phyloP scores from a whole-genome alignment of 106 monocot genomes.

The Allium sativum region DNA sequence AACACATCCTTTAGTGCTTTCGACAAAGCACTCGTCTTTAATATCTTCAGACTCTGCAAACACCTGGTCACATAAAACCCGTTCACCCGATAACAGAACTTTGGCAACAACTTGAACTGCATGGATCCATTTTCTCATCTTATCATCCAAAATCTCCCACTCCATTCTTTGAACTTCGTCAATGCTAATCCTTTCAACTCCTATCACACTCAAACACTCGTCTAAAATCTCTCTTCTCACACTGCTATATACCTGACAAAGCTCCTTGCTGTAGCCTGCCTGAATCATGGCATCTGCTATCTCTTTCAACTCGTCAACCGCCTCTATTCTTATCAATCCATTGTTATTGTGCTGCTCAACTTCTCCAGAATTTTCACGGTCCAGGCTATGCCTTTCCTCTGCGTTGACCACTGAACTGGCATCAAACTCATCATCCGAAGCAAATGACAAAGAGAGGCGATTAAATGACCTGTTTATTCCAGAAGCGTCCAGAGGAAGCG shows the following conservation, averaged over 20 bases:
- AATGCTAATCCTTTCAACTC: slow-evolving; percentile 56
- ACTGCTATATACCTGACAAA: slow-evolving; percentile 50
- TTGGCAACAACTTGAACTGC: slow-evolving; percentile 30
- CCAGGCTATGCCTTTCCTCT: neutral
- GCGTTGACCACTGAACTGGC: neutral
- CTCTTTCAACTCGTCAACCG: slow-evolving; percentile 23
- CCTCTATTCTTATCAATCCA: slow-evolving; percentile 27
- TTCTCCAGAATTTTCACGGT: slow-evolving; percentile 1
- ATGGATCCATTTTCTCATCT: slow-evolving; percentile 70
- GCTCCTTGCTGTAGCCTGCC: slow-evolving; percentile 48
- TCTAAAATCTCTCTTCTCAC: slow-evolving; percentile 46
- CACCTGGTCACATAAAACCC: slow-evolving; percentile 39
- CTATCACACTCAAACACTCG: slow-evolving; percentile 51
- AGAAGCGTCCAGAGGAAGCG: slow-evolving; percentile 34
- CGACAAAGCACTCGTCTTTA: slow-evolving; percentile 46
- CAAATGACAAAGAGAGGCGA: slow-evolving; percentile 6
- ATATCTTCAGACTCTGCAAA: slow-evolving; percentile 24
- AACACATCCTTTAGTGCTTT: slow-evolving; percentile 50
- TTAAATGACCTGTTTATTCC: slow-evolving; percentile 19
- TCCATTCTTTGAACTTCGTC: slow-evolving; percentile 71
- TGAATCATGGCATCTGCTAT: slow-evolving; percentile 58
- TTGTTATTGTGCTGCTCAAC: slow-evolving; percentile 5
- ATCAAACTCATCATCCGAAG: slow-evolving; percentile 12
- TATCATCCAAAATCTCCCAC: slow-evolving; percentile 48
- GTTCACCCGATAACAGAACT: slow-evolving; percentile 38